Percentiles rank a stretch among this genome's conserved stretches.
Conservation (phyloP, 139 green algal species). For the Prasinococcaceae sp. region DNA sequence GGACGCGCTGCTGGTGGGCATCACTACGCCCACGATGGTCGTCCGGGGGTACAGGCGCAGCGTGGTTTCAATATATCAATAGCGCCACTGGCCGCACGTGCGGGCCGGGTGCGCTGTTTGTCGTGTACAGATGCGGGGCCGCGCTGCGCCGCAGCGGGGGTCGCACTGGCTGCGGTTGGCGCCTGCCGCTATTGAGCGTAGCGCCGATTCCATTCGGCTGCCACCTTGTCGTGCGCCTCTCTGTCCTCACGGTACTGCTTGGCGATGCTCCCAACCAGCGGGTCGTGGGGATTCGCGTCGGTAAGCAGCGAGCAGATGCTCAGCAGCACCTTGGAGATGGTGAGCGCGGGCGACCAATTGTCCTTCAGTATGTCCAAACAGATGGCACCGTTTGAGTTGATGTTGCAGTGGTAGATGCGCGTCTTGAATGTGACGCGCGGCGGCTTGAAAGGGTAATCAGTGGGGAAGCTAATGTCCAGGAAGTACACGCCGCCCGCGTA, state of each 20-base stretch:
- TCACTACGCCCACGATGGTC: constrained; percentile 21
- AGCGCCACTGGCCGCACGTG: too few species aligned
- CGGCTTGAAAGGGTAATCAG: constrained; percentile 91
- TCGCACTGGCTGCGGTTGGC: too few species aligned
- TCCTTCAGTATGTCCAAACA: constrained; percentile 87
- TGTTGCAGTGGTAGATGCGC: constrained; percentile 90
- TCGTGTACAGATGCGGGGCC: too few species aligned
- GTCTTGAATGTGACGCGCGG: constrained; percentile 74
- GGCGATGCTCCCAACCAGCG: constrained; percentile 74
- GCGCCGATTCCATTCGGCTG: constrained; percentile 71
- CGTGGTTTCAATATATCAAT: constrained; percentile 25
- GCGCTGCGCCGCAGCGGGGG: too few species aligned
- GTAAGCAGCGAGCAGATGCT: constrained; percentile 86
- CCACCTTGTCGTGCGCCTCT: constrained; percentile 73
- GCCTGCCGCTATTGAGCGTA: constrained; percentile 53
- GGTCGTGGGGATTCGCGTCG: constrained; percentile 80
- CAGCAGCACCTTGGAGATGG: constrained; percentile 69
- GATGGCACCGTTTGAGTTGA: constrained; percentile 70
- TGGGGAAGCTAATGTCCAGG: constrained; percentile 83
- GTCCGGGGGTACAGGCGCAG: constrained; percentile 25
- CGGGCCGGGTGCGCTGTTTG: too few species aligned
- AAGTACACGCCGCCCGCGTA: constrained; percentile 88
- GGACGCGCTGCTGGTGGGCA: constrained; percentile 25
- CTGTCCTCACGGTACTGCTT: constrained; percentile 65
- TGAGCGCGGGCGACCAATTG: constrained; percentile 79